These are phyloP conservation scores for Fusarium nygamai DNA, from an alignment of 2,329 filamentous ascomycete species.

Conservation along the genomic window DNA sequence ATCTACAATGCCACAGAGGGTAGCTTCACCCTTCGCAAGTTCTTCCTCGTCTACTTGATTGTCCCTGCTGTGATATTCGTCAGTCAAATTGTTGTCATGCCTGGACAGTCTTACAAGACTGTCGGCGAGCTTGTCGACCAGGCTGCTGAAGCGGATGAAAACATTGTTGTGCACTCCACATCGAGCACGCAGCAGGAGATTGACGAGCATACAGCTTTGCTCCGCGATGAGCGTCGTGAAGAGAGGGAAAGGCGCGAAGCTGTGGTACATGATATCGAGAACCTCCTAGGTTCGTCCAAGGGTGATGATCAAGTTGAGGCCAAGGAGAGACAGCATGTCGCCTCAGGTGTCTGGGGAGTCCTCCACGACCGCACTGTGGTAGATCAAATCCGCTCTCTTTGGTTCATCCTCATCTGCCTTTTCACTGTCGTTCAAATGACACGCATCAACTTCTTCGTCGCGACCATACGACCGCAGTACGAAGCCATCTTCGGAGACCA, in stretches of 20 bases:
- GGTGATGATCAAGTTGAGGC: conserved; percentile 71
- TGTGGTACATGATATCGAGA: conserved; percentile 76
- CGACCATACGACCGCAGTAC: conserved; percentile 86
- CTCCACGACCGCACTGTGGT: conserved; percentile 77
- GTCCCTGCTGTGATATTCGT: conserved; percentile 75
- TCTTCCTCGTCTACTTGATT: conserved; percentile 77
- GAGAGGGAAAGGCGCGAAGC: conserved; percentile 69
- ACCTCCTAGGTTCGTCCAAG: conserved; percentile 72
- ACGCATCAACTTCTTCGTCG: conserved; percentile 92
- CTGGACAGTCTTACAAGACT: conserved; percentile 81
- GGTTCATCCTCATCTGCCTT: conserved; percentile 85
- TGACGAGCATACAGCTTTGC: conserved; percentile 65
- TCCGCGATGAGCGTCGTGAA: conserved; percentile 66
- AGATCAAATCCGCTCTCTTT: conserved; percentile 80
- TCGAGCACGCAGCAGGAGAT: conserved; percentile 49
- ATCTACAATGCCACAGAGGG: conserved; percentile 68
- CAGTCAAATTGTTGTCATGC: conserved; percentile 77
- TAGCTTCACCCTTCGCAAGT: conserved; percentile 69
- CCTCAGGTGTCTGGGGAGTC: conserved; percentile 85
- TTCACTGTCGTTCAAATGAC: conserved; percentile 84
- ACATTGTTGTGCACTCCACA: conserved; percentile 43
- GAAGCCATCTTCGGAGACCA: conserved; percentile 74
- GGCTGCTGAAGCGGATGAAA: conserved; percentile 63
- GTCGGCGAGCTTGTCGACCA: conserved; percentile 83
- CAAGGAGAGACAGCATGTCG: conserved; percentile 75